Base-by-base conservation (phyloP, 306 rosid species). In the Inga oerstediana region DNA sequence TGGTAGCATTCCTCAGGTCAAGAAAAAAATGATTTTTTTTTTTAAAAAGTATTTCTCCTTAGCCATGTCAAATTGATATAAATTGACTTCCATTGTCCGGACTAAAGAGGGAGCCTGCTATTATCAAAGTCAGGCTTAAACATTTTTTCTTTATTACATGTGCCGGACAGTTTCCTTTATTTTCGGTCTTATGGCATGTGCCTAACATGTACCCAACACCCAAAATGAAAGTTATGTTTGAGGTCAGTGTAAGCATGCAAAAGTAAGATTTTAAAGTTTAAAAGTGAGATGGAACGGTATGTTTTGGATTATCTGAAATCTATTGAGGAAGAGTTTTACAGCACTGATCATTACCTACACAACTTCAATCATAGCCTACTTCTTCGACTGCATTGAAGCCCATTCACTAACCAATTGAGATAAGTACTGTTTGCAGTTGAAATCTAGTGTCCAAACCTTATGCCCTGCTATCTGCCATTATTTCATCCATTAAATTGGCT, bases 351-450 rank as follows among this genome's bases (percentile, higher is more conserved):
- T 80, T 71, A 82, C 80, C 79, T 68, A 79, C 73, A 88, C 71
- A 68, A 87, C 77, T 80, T 78, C 56, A 77, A 85, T 74, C 48
- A 72, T 46, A 52, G 32, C 51, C 77, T 77, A 72, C 81, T 85
- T 52, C 70, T 39, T 81, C 14, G 22, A 71, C 83, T 59, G 65
- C 66, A 34, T 82, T 82, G 85, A 77, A 68, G 84, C 81, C 67
- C 85, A 87, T 62, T 84, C 78, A 76, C 82, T 82, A 80, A 81
- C 77, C 61, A 81, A 77, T 68, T 41, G 76, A 81, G 79, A 85
- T 70, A 76, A 74, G 58, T 67, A 66, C 70, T 78, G 79, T 83
- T 85, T 81, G 65, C 45, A 81, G 86, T 88, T 88, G 88, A 88
- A 88, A 84, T 80, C 58, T 79, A 22, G 51, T 85, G 83, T 73